Evolutionary conservation across 192 early-diverging fungal species (phyloP), one percentile per base, ranked within the genome.

Genomic region (Backusella liffmaniae): DNA sequence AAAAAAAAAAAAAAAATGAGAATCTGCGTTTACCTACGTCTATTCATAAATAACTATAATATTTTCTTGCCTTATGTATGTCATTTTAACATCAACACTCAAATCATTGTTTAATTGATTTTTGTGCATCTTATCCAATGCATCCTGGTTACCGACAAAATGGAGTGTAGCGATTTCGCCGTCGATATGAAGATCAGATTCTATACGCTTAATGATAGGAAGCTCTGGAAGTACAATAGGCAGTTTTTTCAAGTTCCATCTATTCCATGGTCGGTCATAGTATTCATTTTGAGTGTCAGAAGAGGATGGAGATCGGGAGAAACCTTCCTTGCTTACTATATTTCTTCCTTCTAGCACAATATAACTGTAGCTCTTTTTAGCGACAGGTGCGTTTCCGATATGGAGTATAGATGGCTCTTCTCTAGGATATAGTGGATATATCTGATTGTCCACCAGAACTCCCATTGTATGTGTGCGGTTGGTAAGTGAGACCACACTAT

Each of bases 211-310:
- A 2, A 69, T 21, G 10, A 41, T 41, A 26, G n/a, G 30, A 13
- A 69, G 18, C 10, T 5, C 6, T 9, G 67, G 67, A 18, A 36
- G 18, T 8, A 69, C 6, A 41, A 26, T 21, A 12, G 35, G 35
- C 18, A 69, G n/a, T n/a, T 42, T 42, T 21, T 36, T 15, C 26
- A 69, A 23, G 12, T 69, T 8, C 21, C 21, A 39, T 39, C 5
- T 69, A n/a, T 69, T 69, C 67, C 67, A 69, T 18, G 67, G 26
- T 21, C 67, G 67, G n/a, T 26, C 26, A 7, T 13, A 69, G 21
- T n/a, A 39, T 37, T 69, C 67, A 18, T 69, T 69, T 41, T 23
- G 13, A 13, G 67, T 69, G 12, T 62, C 3, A 4, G 4, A 26
- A 29, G 9, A 29, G 0, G 35, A 15, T 7, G 67, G 66, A 23